Evolutionary conservation across 371 early-diverging fungal genomes (phyloP).

Genomic region (Conidiobolus incongruus): DNA sequence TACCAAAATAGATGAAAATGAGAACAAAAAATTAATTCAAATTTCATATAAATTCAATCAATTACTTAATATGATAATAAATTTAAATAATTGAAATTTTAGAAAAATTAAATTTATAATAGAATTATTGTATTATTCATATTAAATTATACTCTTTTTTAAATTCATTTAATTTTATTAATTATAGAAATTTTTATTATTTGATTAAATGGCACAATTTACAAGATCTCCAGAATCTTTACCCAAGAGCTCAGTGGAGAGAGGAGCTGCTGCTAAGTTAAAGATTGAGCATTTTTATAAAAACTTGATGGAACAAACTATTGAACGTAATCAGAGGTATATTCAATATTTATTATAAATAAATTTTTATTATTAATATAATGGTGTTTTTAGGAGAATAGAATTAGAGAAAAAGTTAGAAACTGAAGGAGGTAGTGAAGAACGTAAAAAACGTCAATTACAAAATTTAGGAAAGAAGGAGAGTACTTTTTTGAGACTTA

Average conservation of each 20-base stretch:
- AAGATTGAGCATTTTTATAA: constrained; percentile 80
- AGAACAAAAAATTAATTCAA: no score
- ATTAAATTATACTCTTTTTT: no score
- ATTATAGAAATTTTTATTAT: no score
- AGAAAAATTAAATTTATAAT: no score
- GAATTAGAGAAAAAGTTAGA: constrained; percentile 56
- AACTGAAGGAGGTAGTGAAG: constrained; percentile 57
- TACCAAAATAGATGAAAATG: no score
- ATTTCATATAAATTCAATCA: no score
- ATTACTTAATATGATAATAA: no score
- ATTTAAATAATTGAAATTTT: no score
- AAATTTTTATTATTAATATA: constrained; percentile 1
- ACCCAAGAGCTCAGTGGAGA: constrained; percentile 52
- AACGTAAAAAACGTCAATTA: constrained; percentile 66
- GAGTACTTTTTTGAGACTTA: constrained; percentile 75
- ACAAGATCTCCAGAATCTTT: constrained; percentile 35
- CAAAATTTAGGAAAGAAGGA: constrained; percentile 66
- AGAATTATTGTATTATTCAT: no score
- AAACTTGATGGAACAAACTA: constrained; percentile 57
- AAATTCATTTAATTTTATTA: no score
- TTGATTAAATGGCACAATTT: no score
- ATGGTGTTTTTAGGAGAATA: constrained; percentile 22
- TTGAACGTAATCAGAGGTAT: constrained; percentile 67
- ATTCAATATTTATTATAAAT: background rate
- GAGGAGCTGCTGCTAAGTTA: constrained; percentile 65